Percentiles rank a stretch among this genome's conserved stretches.
These are phyloP conservation scores for Nothophaeocryptopus gaeumannii DNA, from an alignment of 2,329 filamentous ascomycete species.

Conservation along the genomic window DNA sequence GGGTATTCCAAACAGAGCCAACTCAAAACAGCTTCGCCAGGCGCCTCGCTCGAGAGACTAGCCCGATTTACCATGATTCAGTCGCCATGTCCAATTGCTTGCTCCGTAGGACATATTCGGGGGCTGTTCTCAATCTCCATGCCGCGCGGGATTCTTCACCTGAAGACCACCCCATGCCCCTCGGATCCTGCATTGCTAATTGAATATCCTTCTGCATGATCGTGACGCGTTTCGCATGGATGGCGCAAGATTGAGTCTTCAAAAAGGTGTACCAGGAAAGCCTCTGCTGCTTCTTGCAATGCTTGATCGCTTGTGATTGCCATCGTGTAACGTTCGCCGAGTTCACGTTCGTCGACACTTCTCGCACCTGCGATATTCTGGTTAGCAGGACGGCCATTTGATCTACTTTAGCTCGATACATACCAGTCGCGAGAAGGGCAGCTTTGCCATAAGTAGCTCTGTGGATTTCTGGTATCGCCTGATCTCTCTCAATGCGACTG, in stretches of 20 bases:
- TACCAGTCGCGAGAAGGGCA: slow-evolving; percentile 92
- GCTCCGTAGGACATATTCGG: too few relatives aligned
- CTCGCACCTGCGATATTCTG: slow-evolving; percentile 65
- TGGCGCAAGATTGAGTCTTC: slow-evolving; percentile 98
- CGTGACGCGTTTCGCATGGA: slow-evolving; percentile 98
- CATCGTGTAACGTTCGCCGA: slow-evolving; percentile 78
- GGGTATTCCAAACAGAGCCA: too few relatives aligned
- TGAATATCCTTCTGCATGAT: slow-evolving; percentile 98
- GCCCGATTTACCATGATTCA: too few relatives aligned
- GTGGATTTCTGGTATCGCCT: slow-evolving; percentile 97
- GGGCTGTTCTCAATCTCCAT: too few relatives aligned
- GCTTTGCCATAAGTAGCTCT: slow-evolving; percentile 92
- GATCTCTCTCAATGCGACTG: slow-evolving; percentile 97
- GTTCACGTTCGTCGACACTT: slow-evolving; percentile 86
- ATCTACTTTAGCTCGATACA: too few relatives aligned
- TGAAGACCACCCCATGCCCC: slow-evolving; percentile 58
- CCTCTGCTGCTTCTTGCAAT: slow-evolving; percentile 97
- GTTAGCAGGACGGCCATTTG: too few relatives aligned
- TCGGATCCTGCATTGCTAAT: slow-evolving; percentile 87
- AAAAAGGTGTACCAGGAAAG: slow-evolving; percentile 96
- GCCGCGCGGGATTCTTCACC: too few relatives aligned
- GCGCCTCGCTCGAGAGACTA: too few relatives aligned
- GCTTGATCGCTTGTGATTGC: slow-evolving; percentile 98
- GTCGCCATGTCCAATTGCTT: too few relatives aligned
- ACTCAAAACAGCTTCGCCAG: too few relatives aligned